Percentiles rank a stretch among this genome's conserved stretches.
Evolutionary conservation across 805 yeast species (phyloP).

Genomic region (Candida anglica): DNA sequence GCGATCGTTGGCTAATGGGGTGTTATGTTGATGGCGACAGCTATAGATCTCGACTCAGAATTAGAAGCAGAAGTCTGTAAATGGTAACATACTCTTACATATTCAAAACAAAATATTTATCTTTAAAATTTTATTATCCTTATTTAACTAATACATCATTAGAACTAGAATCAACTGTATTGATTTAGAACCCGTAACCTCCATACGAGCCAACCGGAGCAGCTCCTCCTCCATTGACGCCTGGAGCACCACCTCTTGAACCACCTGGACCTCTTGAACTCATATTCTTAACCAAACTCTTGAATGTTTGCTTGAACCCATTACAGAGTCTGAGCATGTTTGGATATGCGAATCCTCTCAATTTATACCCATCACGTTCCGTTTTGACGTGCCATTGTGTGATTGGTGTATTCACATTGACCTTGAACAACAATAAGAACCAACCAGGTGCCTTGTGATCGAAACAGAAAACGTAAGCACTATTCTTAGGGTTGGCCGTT

Average conservation of each 20-base stretch:
- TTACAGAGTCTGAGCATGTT: constrained; percentile 85
- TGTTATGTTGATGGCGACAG: constrained; percentile 72
- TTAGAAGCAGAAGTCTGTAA: constrained; percentile 11
- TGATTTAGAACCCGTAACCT: constrained; percentile 19
- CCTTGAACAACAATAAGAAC: constrained; percentile 82
- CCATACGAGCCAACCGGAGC: constrained; percentile 14
- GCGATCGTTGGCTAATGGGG: constrained; percentile 70
- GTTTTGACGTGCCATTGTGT: constrained; percentile 88
- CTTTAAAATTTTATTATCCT: background rate
- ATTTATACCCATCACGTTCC: constrained; percentile 80
- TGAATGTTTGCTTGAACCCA: constrained; percentile 78
- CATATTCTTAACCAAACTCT: constrained; percentile 23
- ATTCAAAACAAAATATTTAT: constrained; percentile 10
- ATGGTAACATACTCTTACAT: constrained; percentile 17
- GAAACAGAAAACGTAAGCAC: constrained; percentile 86
- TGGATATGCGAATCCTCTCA: constrained; percentile 81
- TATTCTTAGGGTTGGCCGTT: constrained; percentile 83
- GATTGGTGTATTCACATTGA: constrained; percentile 62
- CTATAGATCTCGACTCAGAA: constrained; percentile 55
- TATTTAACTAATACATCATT: background rate
- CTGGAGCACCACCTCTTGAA: constrained; percentile 11
- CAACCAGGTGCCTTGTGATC: constrained; percentile 94
- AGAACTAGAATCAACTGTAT: background rate
- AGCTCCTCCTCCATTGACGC: constrained; percentile 11
- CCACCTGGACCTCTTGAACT: constrained; percentile 10